Percentiles rank a stretch among this genome's conserved stretches.
These are phyloP conservation scores for Mortierella hygrophila DNA, from an alignment of 192 early-diverging fungal genomes.

Conservation along the genomic window DNA sequence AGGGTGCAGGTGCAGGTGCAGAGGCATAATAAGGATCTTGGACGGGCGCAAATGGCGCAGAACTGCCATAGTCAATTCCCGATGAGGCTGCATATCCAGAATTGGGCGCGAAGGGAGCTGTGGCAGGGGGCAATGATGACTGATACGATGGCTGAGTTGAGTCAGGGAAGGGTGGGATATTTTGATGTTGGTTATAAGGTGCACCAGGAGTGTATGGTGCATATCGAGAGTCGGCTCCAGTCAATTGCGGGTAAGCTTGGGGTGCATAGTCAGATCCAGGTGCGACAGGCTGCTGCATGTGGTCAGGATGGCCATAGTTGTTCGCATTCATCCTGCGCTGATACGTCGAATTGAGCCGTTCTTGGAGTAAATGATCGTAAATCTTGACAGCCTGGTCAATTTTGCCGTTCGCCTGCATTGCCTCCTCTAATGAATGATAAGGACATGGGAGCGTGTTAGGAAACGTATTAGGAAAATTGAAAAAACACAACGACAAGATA, in stretches of 20 bases:
- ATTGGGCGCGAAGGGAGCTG: slow-evolving; percentile 41
- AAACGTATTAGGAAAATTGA: not conserved
- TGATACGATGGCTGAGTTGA: slow-evolving; percentile 31
- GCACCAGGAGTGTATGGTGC: slow-evolving; percentile 42
- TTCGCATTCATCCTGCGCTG: slow-evolving; percentile 29
- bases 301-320: slow-evolving; percentile 29
- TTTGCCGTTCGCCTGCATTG: slow-evolving; percentile 86
- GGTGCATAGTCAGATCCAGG: slow-evolving; percentile 36
- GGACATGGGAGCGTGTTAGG: not conserved
- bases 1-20: slow-evolving; percentile 25
- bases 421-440: slow-evolving; percentile 55
- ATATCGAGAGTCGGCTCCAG: slow-evolving; percentile 43
- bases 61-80: slow-evolving; percentile 20
- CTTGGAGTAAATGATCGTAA: slow-evolving; percentile 91
- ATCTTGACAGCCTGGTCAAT: slow-evolving; percentile 83
- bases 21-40: slow-evolving; percentile 22
- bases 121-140: slow-evolving; percentile 46
- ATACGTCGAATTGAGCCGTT: slow-evolving; percentile 65
- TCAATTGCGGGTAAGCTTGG: slow-evolving; percentile 47
- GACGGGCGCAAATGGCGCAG: slow-evolving; percentile 34
- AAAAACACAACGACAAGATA: not conserved
- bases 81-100: slow-evolving; percentile 38
- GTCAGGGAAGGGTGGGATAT: not conserved
- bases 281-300: slow-evolving; percentile 41
- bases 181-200: slow-evolving; percentile 30